Conservation (phyloP, 2,329 filamentous ascomycete genomes). For the Ceratocystis variospora region DNA sequence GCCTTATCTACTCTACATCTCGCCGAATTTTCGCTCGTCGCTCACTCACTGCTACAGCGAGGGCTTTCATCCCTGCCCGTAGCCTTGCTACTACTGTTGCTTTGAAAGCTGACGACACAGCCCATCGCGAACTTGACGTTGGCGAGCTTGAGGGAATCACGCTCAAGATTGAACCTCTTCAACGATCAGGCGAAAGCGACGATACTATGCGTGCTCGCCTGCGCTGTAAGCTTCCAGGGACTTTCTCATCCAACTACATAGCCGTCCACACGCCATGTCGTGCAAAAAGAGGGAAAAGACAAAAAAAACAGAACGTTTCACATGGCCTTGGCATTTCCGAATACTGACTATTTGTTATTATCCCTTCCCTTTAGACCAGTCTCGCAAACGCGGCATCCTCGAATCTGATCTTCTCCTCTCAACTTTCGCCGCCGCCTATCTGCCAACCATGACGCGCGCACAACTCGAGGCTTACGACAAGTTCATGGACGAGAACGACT, state of each 20-base stretch:
- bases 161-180: slow-evolving; percentile 83
- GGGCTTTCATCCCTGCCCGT: slow-evolving; percentile 17
- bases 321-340: neutral
- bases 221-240: slow-evolving; percentile 39
- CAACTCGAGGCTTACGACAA: slow-evolving; percentile 76
- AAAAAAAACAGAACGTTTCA: too few relatives aligned
- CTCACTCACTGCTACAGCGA: slow-evolving; percentile 18
- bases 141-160: slow-evolving; percentile 76
- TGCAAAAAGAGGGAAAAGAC: too few relatives aligned
- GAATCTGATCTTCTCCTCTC: slow-evolving; percentile 93
- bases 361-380: slow-evolving; percentile 58
- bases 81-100: slow-evolving; percentile 22
- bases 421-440: slow-evolving; percentile 75
- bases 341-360: slow-evolving; percentile 9
- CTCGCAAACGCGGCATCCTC: slow-evolving; percentile 86
- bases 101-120: slow-evolving; percentile 20
- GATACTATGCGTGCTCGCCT: slow-evolving; percentile 81
- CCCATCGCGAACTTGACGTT: slow-evolving; percentile 52
- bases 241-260: neutral
- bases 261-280: neutral
- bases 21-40: slow-evolving; percentile 20
- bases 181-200: slow-evolving; percentile 67
- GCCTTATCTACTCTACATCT: slow-evolving; percentile 13
- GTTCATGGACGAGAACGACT: slow-evolving; percentile 98
- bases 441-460: slow-evolving; percentile 55